Base-by-base conservation (phyloP, 2,329 filamentous ascomycete species). In the Neospermospora avenae region DNA sequence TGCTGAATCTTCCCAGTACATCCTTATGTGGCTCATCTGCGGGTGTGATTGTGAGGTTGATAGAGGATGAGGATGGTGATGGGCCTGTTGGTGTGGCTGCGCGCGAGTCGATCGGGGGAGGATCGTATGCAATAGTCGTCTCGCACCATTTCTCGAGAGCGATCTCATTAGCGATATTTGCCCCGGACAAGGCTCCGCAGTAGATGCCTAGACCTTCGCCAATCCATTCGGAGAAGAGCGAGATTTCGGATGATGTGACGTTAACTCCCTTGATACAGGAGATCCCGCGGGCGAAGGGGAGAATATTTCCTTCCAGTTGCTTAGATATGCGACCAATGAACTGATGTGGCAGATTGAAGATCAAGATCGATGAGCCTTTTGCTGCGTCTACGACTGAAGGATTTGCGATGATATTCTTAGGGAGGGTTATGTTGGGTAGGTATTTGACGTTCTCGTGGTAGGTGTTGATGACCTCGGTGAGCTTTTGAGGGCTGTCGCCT, bases 191-290 rank as follows among this genome's bases (percentile, higher is more conserved):
- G 10, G 95, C 93, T 71, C 95, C 95, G 71, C 93, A 96, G 80
- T 99, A 99, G 74, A 99, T 99, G 63, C 90, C 91, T 20, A 99
- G 82, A 31, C 89, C 88, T 74, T 91, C 86, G 59, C 93, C 93
- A 72, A 99, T 99, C 75, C 89, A 91, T 77, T 99, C 95, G 57
- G 90, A 96, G 79, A 99, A 97, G 57, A 99, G 83, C 70, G 87
- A 87, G 68, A 98, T 87, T 58, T 90, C 91, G 54, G 90, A 86
- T 70, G 93, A 89, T 3, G 89, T 88, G 35, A 99, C 95, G 68
- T 96, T 90, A 63, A 99, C 93, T 68, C 95, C 95, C 81, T 99
- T 99, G 78, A 98, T 97, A 77, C 95, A 99, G 73, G 91, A 96
- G 72, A 99, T 92, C 61, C 92, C 95, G 64, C 96, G 86, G 25